Base-by-base conservation (phyloP, 495 filamentous ascomycete genomes). In the Penicillium herquei region DNA sequence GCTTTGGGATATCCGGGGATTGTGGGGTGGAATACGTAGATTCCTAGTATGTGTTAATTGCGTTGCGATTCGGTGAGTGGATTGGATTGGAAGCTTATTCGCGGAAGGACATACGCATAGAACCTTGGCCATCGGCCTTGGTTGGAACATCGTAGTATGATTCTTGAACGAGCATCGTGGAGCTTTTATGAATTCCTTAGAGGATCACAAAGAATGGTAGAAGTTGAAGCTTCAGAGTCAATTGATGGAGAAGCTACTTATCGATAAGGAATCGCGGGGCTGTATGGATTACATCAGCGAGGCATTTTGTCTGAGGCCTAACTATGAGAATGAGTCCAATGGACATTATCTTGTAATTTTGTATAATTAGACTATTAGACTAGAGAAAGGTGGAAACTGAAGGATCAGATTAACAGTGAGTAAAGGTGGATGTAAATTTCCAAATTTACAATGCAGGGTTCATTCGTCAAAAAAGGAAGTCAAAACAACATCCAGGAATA, bases 21-120 rank as follows among this genome's bases (percentile, higher is more conserved):
- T 41, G 81, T 81, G 3, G 93, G 93, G 65, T 96, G 90, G 72
- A 91, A 96, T 65, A 95, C 64, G 72, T 92, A 96, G 62, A 96
- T 87, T 39, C 90, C 91, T 95, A 44, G 30, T 5, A 16, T 3
- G 39, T 34, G 43, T 10, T 16, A 44, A 26, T 40, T 26, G 3
- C 10, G 30, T 17, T 2, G 7, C 35, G 30, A 17, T 43, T 4
- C 21, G 50, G 50, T 6, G 12, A 6, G 7, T 44, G 4, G 13
- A 21, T 16, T 17, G 13, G 6, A 50, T 41, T 51, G 18, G 12
- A 12, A 18, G 9, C 14, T 13, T 33, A 26, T 11, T 26, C 39
- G 46, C 17, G 11, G 33, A 4, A 39, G 39, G 13, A 30, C 47
- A 30, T 54, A 69, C 69, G 54, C 84, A 88, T 88, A 32, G 65